These are phyloP conservation scores for Leccinum insigne DNA, from an alignment of 1,284 basidiomycete genomes.

Conservation along the genomic window DNA sequence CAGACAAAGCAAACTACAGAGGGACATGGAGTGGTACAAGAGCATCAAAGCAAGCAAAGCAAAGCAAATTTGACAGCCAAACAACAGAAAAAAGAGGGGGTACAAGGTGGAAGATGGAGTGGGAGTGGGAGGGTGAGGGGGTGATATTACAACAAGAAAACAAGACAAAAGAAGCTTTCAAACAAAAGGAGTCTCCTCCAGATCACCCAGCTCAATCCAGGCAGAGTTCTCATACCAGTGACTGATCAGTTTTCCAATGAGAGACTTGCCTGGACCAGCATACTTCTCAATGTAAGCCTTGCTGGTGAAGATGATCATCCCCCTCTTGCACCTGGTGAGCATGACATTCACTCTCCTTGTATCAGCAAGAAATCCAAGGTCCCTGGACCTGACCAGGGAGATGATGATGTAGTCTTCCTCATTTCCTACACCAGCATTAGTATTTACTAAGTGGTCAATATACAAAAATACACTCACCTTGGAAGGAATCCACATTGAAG, in stretches of 20 bases:
- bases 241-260: constrained; percentile 27
- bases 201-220: constrained; percentile 30
- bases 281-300: constrained; percentile 51
- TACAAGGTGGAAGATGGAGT: not conserved
- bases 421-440: constrained; percentile 44
- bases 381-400: constrained; percentile 58
- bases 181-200: constrained; percentile 19
- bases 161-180: constrained; percentile 9
- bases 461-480: constrained; percentile 42
- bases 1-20: constrained; percentile 12
- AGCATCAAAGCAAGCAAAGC: not conserved
- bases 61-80: not conserved
- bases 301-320: constrained; percentile 66
- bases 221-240: constrained; percentile 26
- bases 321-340: constrained; percentile 65
- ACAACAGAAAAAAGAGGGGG: not conserved
- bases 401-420: constrained; percentile 63
- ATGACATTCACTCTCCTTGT: constrained; percentile 66
- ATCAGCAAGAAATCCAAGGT: constrained; percentile 60
- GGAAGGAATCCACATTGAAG: constrained; percentile 69
- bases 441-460: constrained; percentile 1
- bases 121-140: no score
- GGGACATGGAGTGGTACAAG: not conserved
- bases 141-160: constrained; percentile 7
- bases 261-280: constrained; percentile 40